phyloP scores from a whole-genome alignment of 768 basidiomycete genomes.

The Suillus weaverae region DNA sequence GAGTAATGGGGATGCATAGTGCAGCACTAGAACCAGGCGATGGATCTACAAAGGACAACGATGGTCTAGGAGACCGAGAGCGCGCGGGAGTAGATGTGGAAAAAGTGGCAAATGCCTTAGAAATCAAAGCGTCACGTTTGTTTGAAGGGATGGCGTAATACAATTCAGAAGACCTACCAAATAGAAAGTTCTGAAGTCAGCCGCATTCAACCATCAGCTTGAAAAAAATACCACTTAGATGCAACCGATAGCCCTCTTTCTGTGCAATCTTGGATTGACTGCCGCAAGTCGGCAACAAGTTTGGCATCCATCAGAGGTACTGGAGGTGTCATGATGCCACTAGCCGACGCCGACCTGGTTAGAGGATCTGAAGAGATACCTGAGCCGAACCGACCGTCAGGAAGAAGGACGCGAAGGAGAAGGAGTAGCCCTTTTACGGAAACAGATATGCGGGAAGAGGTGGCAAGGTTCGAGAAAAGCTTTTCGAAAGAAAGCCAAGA shows the following conservation, averaged over 20 bases:
- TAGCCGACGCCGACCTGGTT: background rate
- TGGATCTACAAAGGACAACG: constrained; percentile 34
- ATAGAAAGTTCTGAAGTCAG: constrained; percentile 17
- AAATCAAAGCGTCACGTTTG: constrained; percentile 39
- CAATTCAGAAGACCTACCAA: constrained; percentile 74
- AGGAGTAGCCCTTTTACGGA: background rate
- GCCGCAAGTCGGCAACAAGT: constrained; percentile 55
- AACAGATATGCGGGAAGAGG: background rate
- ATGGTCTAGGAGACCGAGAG: constrained; percentile 41
- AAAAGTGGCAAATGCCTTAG: constrained; percentile 37
- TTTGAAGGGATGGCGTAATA: constrained; percentile 56
- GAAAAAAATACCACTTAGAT: constrained; percentile 65
- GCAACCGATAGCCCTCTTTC: constrained; percentile 69
- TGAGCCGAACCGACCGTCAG: background rate
- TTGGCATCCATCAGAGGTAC: constrained; percentile 44
- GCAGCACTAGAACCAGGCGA: constrained; percentile 30
- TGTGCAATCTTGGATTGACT: constrained; percentile 69
- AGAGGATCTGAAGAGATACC: background rate
- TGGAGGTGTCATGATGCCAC: background rate
- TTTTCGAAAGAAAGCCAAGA: constrained; percentile 2
- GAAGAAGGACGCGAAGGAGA: background rate
- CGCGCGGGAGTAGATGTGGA: constrained; percentile 63
- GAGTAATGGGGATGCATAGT: constrained; percentile 33
- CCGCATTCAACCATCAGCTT: constrained; percentile 9
- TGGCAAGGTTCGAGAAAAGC: background rate